Percentiles rank a stretch among this genome's conserved stretches.
Evolutionary conservation across 495 filamentous ascomycete genomes (phyloP).

Genomic region (Neurospora pannonica): DNA sequence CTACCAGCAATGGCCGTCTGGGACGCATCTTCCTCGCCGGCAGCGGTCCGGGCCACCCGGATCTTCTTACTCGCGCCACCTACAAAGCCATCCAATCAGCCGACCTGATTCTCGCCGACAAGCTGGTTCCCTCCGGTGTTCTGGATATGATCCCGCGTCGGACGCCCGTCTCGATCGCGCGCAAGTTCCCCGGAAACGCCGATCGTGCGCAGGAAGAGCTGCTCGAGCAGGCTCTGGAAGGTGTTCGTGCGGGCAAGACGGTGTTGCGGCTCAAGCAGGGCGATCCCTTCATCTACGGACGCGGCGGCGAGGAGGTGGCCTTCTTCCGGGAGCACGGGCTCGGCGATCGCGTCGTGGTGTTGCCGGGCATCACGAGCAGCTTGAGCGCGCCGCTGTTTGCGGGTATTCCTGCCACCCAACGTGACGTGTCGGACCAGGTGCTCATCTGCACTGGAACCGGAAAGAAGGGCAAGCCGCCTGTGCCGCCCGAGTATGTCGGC

Average conservation of each 20-base stretch:
- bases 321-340: constrained; percentile 72
- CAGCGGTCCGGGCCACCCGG: constrained; percentile 87
- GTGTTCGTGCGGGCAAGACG: constrained; percentile 58
- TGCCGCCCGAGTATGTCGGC: constrained; percentile 66
- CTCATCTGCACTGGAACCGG: constrained; percentile 93
- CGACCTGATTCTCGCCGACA: constrained; percentile 87
- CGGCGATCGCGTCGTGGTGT: constrained; percentile 42
- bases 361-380: constrained; percentile 86
- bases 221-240: constrained; percentile 65
- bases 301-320: constrained; percentile 85
- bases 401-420: constrained; percentile 76
- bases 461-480: constrained; percentile 73
- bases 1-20: neutral
- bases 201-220: constrained; percentile 90
- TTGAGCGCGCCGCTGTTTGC: constrained; percentile 83
- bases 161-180: constrained; percentile 82
- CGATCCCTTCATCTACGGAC: constrained; percentile 91
- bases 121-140: constrained; percentile 83
- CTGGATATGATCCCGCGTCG: constrained; percentile 83
- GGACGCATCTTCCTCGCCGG: constrained; percentile 83
- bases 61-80: constrained; percentile 81
- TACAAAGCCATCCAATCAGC: constrained; percentile 75
- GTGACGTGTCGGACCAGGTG: constrained; percentile 84
- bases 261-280: constrained; percentile 92
- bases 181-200: constrained; percentile 96